Conservation (phyloP, 179 eudicot genomes). For the Corrigiola litoralis region DNA sequence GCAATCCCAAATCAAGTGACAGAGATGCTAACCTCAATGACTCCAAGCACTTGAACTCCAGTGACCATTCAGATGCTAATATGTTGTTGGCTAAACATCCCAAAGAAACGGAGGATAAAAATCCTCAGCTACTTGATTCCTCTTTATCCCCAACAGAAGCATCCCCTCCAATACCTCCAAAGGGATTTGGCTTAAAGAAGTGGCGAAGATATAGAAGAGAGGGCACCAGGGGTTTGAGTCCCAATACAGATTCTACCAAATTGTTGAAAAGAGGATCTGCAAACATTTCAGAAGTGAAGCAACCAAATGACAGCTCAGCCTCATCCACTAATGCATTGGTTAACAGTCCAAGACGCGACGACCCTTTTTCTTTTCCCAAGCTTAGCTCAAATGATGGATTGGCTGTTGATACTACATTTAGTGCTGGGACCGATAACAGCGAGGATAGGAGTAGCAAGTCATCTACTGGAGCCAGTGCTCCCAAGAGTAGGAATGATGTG, state of each 20-base stretch:
- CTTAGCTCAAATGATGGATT: constrained; percentile 19
- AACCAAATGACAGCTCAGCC: constrained; percentile 33
- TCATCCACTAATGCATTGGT: constrained; percentile 48
- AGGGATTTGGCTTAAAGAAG: constrained; percentile 69
- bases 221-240: constrained; percentile 22
- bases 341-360: constrained; percentile 18
- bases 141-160: background rate
- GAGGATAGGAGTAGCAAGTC: constrained; percentile 78
- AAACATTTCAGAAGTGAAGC: constrained; percentile 16
- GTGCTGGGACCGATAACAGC: constrained; percentile 50
- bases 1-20: background rate
- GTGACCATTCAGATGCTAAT: background rate
- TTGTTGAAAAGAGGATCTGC: constrained; percentile 43
- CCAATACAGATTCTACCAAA: constrained; percentile 30
- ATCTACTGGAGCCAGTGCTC: constrained; percentile 65
- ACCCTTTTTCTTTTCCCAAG: constrained; percentile 16
- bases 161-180: constrained; percentile 5
- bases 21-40: constrained; percentile 1
- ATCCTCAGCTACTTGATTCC: background rate
- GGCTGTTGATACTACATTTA: constrained; percentile 31
- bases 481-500: constrained; percentile 34
- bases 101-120: background rate
- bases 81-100: background rate
- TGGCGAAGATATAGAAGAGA: constrained; percentile 73
- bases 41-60: background rate